Conservation (phyloP, 2,329 filamentous ascomycete genomes). For the Fusarium sp. region DNA sequence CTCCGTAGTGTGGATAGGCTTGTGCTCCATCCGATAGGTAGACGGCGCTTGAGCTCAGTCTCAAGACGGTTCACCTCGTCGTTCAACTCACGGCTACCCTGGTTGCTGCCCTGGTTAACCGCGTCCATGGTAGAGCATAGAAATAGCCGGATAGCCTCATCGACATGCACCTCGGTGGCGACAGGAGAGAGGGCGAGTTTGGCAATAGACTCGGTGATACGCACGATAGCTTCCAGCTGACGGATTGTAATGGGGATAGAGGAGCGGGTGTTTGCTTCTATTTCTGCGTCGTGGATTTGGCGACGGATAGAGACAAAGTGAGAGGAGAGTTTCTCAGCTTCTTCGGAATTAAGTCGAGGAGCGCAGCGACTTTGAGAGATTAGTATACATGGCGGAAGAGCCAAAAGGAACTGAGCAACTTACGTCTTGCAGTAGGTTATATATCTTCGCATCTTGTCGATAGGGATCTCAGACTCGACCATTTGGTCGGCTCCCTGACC, state of each 20-base stretch:
- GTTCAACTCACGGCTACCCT: slow-evolving; percentile 88
- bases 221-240: slow-evolving; percentile 95
- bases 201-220: slow-evolving; percentile 94
- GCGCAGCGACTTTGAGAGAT: slow-evolving; percentile 79
- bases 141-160: slow-evolving; percentile 97
- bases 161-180: slow-evolving; percentile 90
- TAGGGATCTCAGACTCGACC: slow-evolving; percentile 86
- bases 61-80: slow-evolving; percentile 90
- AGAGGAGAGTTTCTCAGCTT: slow-evolving; percentile 93
- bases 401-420: slow-evolving; percentile 52
- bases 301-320: slow-evolving; percentile 97
- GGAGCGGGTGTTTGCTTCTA: slow-evolving; percentile 88
- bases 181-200: slow-evolving; percentile 89
- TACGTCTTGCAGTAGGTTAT: slow-evolving; percentile 97
- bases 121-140: slow-evolving; percentile 98
- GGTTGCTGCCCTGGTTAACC: slow-evolving; percentile 86
- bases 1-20: slow-evolving; percentile 85
- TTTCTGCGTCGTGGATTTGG: slow-evolving; percentile 91
- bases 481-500: slow-evolving; percentile 85
- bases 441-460: slow-evolving; percentile 98
- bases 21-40: slow-evolving; percentile 96
- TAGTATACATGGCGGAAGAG: slow-evolving; percentile 40
- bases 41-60: slow-evolving; percentile 84
- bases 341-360: slow-evolving; percentile 88
- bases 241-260: slow-evolving; percentile 98